Conservation (phyloP, 495 filamentous ascomycete genomes). For the Talaromyces thailandensis region DNA sequence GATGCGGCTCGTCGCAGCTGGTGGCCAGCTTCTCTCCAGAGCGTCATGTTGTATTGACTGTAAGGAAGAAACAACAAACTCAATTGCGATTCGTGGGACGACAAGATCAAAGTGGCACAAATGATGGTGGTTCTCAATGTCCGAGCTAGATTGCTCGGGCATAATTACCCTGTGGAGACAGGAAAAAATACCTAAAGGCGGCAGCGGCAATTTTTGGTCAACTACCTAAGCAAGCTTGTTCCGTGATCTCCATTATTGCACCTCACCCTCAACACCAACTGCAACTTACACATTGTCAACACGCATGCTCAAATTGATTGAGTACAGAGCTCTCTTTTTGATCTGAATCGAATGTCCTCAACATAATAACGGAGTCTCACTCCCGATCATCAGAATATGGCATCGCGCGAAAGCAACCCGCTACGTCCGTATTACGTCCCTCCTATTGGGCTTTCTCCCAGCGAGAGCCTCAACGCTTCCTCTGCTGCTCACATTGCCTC, state of each 20-base stretch:
- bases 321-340: background rate
- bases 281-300: background rate
- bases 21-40: slow-evolving; percentile 28
- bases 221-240: background rate
- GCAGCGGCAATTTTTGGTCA: background rate
- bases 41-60: slow-evolving; percentile 18
- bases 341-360: background rate
- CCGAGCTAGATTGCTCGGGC: background rate
- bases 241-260: background rate
- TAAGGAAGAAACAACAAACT: background rate
- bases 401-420: slow-evolving; percentile 57
- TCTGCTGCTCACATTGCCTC: slow-evolving; percentile 39
- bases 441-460: slow-evolving; percentile 52
- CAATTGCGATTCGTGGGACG: background rate
- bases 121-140: background rate
- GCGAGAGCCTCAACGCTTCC: slow-evolving; percentile 34
- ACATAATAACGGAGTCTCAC: background rate
- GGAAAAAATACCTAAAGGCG: background rate
- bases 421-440: slow-evolving; percentile 92
- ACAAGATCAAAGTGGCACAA: slow-evolving; percentile 4
- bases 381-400: background rate
- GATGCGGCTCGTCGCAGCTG: slow-evolving; percentile 28
- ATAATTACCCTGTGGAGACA: background rate
- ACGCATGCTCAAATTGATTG: background rate
- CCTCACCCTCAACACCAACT: background rate